Percentiles rank a stretch among this genome's conserved stretches.
These are phyloP conservation scores for Eruca vesicaria DNA, from an alignment of 441 rosid genomes.

Conservation along the genomic window DNA sequence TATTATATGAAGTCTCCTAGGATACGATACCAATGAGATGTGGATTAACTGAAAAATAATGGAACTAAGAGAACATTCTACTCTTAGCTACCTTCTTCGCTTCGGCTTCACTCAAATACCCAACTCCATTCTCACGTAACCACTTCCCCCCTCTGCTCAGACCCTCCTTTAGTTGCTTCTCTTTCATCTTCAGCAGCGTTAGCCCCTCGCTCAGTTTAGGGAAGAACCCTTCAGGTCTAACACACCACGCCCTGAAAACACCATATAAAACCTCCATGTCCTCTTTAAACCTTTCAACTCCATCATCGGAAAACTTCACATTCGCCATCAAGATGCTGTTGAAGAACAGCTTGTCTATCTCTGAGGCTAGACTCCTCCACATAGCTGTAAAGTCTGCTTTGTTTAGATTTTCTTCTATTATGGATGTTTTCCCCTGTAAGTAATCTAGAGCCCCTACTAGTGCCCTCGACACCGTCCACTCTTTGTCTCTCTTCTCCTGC, in stretches of 20 bases:
- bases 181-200: conserved; percentile 60
- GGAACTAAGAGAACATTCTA: conserved; percentile 43
- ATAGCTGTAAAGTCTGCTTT: conserved; percentile 58
- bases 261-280: conserved; percentile 73
- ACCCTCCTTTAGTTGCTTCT: conserved; percentile 51
- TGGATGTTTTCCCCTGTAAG: conserved; percentile 67
- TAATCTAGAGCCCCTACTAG: conserved; percentile 72
- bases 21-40: neutral
- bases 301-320: conserved; percentile 56
- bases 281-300: conserved; percentile 59
- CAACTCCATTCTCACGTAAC: conserved; percentile 62
- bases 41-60: conserved; percentile 1
- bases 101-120: conserved; percentile 55
- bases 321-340: conserved; percentile 59
- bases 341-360: conserved; percentile 59
- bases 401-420: conserved; percentile 58
- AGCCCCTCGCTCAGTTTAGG: conserved; percentile 61
- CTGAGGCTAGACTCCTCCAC: conserved; percentile 79
- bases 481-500: conserved; percentile 77
- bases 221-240: conserved; percentile 83
- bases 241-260: conserved; percentile 77
- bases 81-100: conserved; percentile 59
- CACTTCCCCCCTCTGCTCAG: conserved; percentile 42
- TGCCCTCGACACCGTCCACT: conserved; percentile 59
- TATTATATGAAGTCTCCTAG: neutral